Base-by-base conservation (phyloP, 306 rosid species). In the Sophora flavescens region DNA sequence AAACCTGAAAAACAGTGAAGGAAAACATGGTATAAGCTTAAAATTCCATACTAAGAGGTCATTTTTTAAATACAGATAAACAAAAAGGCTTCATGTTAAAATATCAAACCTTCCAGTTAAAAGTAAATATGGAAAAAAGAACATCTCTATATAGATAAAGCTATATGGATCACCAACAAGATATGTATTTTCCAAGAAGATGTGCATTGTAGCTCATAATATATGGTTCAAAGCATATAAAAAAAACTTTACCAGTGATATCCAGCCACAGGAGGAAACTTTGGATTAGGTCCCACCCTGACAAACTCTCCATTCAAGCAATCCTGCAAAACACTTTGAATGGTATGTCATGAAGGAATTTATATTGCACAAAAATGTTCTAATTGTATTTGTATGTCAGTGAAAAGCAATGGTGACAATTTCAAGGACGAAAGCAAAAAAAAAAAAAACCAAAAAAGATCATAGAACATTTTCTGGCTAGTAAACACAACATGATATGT, bases 301-400 rank as follows among this genome's bases (percentile, higher is more conserved):
- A 92, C 98, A 89, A 92, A 95, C 87, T 95, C 98, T 50, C 97
- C 97, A 67, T 92, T 88, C 81, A 95, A 88, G 86, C 97, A 95
- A 70, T 90, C 93, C 97, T 95, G 77, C 68, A 71, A 44, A 26
- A 74, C 30, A 68, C 16, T 26, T 78, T 45, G 65, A 57, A 78
- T 61, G 68, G 58, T 59, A 82, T 44, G 68, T 35, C 36, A 66
- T 75, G 18, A 69, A 56, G 30, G 56, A 12, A 22, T 14, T 39
- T 33, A 72, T 61, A 68, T 28, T 14, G 33, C 44, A 18, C 12
- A 15, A 61, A 17, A 60, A 26, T 30, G n/a, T 11, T 71, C 28
- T 15, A 26, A 74, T 16, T n/a, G 6, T 64, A 38, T 26, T 30
- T 30, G 32, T 30, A 30, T 30, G 18, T 33, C 64, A 79, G 22